Evolutionary conservation across 257 asterid species (phyloP).

Genomic region (Mitragyna speciosa): DNA sequence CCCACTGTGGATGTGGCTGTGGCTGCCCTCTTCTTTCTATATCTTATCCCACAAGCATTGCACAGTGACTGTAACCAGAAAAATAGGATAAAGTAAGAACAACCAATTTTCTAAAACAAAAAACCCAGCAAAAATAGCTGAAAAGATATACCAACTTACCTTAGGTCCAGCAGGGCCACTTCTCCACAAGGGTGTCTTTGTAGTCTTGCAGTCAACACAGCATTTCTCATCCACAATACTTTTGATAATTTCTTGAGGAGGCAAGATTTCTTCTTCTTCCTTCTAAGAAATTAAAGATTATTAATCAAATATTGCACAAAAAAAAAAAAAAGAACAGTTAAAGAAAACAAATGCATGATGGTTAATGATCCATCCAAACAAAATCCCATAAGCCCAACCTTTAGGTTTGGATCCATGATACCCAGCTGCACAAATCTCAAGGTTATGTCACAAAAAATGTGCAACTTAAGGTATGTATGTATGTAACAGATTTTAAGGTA

Average conservation of each 20-base stretch:
- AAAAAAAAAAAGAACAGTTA: too few relatives aligned
- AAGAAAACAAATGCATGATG: not conserved
- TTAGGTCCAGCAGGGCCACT: conserved; percentile 74
- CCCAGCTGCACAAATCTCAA: not conserved
- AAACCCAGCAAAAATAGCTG: not conserved
- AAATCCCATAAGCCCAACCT: conserved; percentile 30
- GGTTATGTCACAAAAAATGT: not conserved
- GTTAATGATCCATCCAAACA: not conserved
- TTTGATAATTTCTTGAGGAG: conserved; percentile 19
- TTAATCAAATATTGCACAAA: not conserved
- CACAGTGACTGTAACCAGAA: conserved; percentile 60
- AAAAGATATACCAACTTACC: conserved; percentile 28
- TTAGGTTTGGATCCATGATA: conserved; percentile 39
- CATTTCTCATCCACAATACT: conserved; percentile 25
- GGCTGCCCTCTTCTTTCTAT: conserved; percentile 46
- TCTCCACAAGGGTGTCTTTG: conserved; percentile 80
- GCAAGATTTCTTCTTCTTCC: conserved; percentile 44
- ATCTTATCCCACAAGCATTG: conserved; percentile 74
- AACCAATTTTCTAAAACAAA: not conserved
- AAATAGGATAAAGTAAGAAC: not conserved
- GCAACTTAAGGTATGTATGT: not conserved
- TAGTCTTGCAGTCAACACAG: conserved; percentile 63
- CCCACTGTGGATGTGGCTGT: not conserved
- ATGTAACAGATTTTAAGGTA: not conserved
- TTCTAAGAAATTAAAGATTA: conserved; percentile 4